phyloP scores from a whole-genome alignment of 106 monocot species.

The Ottelia alismoides region DNA sequence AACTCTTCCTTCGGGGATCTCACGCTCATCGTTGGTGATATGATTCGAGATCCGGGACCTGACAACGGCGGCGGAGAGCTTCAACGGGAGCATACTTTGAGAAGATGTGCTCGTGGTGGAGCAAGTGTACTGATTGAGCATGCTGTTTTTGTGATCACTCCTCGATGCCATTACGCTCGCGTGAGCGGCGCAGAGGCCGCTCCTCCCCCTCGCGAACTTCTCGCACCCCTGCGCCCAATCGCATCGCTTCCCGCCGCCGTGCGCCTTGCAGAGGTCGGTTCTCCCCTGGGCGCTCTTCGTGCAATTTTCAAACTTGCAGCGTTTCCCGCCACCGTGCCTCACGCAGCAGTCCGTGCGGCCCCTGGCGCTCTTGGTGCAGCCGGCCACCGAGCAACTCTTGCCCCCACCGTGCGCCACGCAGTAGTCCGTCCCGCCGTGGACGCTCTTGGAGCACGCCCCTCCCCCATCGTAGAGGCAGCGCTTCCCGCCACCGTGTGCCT shows the following conservation, averaged over 20 bases:
- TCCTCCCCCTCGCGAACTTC: conserved; percentile 82
- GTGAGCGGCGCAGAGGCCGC: conserved; percentile 65
- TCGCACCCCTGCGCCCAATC: conserved; percentile 41
- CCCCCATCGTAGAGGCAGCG: conserved; percentile 61
- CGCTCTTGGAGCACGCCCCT: conserved; percentile 70
- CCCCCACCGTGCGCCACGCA: conserved; percentile 91
- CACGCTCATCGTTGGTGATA: too few relatives aligned
- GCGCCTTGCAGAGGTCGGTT: conserved; percentile 80
- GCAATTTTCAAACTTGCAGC: conserved; percentile 49
- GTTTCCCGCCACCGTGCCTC: conserved; percentile 73
- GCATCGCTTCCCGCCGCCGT: conserved; percentile 76
- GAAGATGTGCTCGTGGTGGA: conserved; percentile 35
- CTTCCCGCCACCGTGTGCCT: conserved; percentile 79
- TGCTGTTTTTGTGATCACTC: too few relatives aligned
- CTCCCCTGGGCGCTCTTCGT: conserved; percentile 79
- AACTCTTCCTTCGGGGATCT: conserved; percentile 76
- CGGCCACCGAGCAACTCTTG: conserved; percentile 40
- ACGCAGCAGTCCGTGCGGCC: conserved; percentile 79
- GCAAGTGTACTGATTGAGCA: conserved; percentile 26
- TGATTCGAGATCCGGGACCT: too few relatives aligned
- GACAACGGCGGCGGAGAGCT: too few relatives aligned
- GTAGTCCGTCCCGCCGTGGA: conserved; percentile 68
- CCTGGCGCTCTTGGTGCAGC: conserved; percentile 64
- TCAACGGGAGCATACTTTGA: too few relatives aligned
- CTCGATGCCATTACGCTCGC: conserved; percentile 19